These are phyloP conservation scores for Xylariales sp. DNA, from an alignment of 2,329 filamentous ascomycete genomes.

Conservation along the genomic window DNA sequence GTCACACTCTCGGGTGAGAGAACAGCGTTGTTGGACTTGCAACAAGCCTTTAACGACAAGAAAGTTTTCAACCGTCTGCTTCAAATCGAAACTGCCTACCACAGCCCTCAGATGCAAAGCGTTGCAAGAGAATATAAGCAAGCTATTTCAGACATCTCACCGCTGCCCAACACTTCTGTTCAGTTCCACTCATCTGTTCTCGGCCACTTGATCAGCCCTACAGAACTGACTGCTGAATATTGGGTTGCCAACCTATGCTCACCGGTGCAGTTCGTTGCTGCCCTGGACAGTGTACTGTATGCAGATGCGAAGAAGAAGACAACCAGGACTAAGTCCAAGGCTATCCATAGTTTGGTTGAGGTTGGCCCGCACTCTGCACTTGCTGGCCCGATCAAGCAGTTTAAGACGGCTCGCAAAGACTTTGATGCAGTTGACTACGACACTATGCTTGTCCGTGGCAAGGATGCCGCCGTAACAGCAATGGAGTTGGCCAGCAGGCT, in stretches of 20 bases:
- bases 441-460: background rate
- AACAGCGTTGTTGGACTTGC: constrained; percentile 17
- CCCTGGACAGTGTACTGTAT: background rate
- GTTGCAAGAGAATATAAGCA: constrained; percentile 17
- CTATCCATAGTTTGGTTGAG: constrained; percentile 14
- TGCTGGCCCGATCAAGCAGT: constrained; percentile 14
- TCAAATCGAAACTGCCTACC: constrained; percentile 21
- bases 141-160: background rate
- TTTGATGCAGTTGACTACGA: background rate
- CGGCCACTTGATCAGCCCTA: background rate
- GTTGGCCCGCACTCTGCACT: constrained; percentile 21
- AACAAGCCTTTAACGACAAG: constrained; percentile 11
- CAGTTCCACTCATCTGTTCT: constrained; percentile 13
- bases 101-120: constrained; percentile 22
- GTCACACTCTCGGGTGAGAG: background rate
- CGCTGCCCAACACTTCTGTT: background rate
- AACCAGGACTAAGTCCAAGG: background rate
- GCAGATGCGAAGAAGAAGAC: background rate
- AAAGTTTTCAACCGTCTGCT: constrained; percentile 21
- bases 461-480: constrained; percentile 5
- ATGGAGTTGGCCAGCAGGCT: constrained; percentile 7
- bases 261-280: background rate
- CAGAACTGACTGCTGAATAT: constrained; percentile 1
- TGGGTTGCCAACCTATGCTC: background rate
- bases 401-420: constrained; percentile 1